Evolutionary conservation across 2,329 filamentous ascomycete species (phyloP), one percentile per base, ranked within the genome.

Genomic region (Bipolaris sorokiniana): DNA sequence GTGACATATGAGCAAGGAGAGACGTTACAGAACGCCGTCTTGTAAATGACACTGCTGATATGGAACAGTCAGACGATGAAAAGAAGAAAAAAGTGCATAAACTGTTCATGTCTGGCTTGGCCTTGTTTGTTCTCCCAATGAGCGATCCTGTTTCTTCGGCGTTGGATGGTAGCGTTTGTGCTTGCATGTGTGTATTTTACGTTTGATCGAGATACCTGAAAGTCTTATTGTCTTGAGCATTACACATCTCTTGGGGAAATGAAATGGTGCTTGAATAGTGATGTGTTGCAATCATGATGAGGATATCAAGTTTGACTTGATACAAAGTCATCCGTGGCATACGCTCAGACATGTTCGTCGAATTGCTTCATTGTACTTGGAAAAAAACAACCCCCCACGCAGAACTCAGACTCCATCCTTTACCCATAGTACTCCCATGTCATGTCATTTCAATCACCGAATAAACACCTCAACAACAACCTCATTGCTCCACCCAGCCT

Each of bases 401-500:
- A n/a, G n/a, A n/a, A n/a, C n/a, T n/a, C n/a, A n/a, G n/a, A n/a
- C n/a, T n/a, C n/a, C n/a, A n/a, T n/a, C n/a, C n/a, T n/a, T n/a
- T n/a, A n/a, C n/a, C n/a, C n/a, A n/a, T n/a, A n/a, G n/a, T n/a
- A n/a, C 9, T 13, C 3, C 37, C n/a, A n/a, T n/a, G n/a, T 22
- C 1, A 40, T 13, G 2, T 22, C 3, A 6, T 13, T 31, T 7
- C 16, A 3, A 3, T 40, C 11, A 76, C 13, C 73, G 63, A 48
- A 76, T 69, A 1, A 74, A 54, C 1, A 76, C 64, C 50, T 76
- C 73, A 1, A 76, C 61, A 28, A 66, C 69, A 15, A 75, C 69
- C 49, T 76, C 73, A 45, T 97, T 96, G 63, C 87, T 89, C 88
- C 90, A 96, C 7, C 89, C 87, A 36, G 85, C 83, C 56, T 86